Percentiles rank a stretch among this genome's conserved stretches.
Conservation (phyloP, 1,139 yeast species). For the Geotrichum cucujoidarum region DNA sequence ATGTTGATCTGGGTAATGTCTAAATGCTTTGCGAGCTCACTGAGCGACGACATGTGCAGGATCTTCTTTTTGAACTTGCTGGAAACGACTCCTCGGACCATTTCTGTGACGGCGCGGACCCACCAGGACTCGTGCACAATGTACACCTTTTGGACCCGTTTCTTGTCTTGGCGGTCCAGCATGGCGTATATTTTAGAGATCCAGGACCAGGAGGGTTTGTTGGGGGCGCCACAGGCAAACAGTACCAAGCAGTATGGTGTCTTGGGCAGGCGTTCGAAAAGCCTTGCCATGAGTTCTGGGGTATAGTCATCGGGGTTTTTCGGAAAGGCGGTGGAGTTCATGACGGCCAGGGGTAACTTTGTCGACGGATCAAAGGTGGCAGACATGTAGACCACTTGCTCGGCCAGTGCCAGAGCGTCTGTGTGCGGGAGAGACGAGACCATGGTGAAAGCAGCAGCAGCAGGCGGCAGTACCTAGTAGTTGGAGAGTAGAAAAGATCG, state of each 20-base stretch:
- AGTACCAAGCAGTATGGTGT: conserved; percentile 60
- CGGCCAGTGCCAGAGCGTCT: conserved; percentile 21
- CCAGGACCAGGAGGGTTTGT: conserved; percentile 61
- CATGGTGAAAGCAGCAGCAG: no score
- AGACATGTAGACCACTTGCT: conserved; percentile 55
- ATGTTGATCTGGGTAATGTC: conserved; percentile 76
- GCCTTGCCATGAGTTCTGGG: conserved; percentile 26
- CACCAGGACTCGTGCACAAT: conserved; percentile 93
- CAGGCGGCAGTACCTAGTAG: no score
- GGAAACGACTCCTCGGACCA: conserved; percentile 57
- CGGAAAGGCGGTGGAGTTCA: conserved; percentile 70
- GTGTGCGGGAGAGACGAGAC: conserved; percentile 27
- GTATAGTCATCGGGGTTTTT: conserved; percentile 14
- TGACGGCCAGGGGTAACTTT: conserved; percentile 60
- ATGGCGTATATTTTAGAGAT: conserved; percentile 68
- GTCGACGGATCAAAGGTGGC: conserved; percentile 57
- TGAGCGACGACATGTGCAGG: conserved; percentile 51
- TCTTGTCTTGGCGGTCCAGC: conserved; percentile 56
- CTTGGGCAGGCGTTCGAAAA: conserved; percentile 44
- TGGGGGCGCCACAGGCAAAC: conserved; percentile 70
- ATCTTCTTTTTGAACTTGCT: conserved; percentile 43
- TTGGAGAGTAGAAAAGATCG: no score
- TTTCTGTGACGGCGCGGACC: conserved; percentile 71
- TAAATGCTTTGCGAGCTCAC: conserved; percentile 57
- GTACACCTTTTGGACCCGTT: conserved; percentile 56